Evolutionary conservation across 345 rosid species (phyloP).

Genomic region (Corchorus capsularis): DNA sequence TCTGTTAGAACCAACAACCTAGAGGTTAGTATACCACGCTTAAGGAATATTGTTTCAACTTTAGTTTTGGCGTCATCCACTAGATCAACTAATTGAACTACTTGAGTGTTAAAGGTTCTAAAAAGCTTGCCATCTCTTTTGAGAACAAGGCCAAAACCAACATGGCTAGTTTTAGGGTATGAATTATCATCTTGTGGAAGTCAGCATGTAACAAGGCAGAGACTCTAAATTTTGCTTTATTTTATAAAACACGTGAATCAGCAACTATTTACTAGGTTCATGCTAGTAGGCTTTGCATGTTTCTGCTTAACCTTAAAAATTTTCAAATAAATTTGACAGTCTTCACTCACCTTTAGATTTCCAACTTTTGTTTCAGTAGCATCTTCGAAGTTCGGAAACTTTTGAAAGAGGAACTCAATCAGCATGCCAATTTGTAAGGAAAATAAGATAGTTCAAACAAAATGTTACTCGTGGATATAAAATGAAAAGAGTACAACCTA

Average conservation of each 20-base stretch:
- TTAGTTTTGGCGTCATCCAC: slow-evolving; percentile 93
- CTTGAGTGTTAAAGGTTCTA: slow-evolving; percentile 81
- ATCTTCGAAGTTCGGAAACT: slow-evolving; percentile 66
- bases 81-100: slow-evolving; percentile 89
- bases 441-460: neutral
- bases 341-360: slow-evolving; percentile 81
- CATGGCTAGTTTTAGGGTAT: slow-evolving; percentile 79
- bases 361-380: slow-evolving; percentile 77
- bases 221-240: neutral
- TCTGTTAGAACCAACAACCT: slow-evolving; percentile 39
- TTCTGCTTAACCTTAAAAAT: slow-evolving; percentile 18
- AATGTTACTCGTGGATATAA: neutral
- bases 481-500: neutral
- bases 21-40: slow-evolving; percentile 63
- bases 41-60: slow-evolving; percentile 70
- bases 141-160: slow-evolving; percentile 91
- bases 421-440: slow-evolving; percentile 89
- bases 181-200: slow-evolving; percentile 57
- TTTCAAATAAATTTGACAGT: slow-evolving; percentile 16
- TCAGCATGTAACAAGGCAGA: slow-evolving; percentile 60
- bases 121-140: slow-evolving; percentile 94
- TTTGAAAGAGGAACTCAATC: slow-evolving; percentile 87
- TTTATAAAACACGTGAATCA: too few species aligned
- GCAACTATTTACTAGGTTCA: too few species aligned
- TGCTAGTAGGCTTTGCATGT: neutral